These are phyloP conservation scores for Alternaria burnsii DNA, from an alignment of 2,329 filamentous ascomycete genomes.

Conservation along the genomic window DNA sequence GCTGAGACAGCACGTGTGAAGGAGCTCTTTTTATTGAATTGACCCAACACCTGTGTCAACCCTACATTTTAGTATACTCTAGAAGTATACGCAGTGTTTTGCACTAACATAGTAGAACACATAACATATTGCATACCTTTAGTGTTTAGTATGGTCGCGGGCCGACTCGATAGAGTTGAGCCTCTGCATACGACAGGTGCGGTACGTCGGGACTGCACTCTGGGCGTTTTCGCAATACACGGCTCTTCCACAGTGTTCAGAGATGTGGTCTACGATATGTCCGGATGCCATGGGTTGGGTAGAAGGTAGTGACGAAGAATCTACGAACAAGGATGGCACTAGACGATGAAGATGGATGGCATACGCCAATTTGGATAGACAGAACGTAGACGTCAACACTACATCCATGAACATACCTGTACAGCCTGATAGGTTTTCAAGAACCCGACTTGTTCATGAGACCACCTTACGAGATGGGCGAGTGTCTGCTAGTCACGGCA, in stretches of 20 bases:
- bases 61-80: too few relatives aligned
- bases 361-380: not conserved
- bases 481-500: not conserved
- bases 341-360: not conserved
- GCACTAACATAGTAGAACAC: too few relatives aligned
- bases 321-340: not conserved
- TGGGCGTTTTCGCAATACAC: not conserved
- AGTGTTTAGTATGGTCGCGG: too few relatives aligned
- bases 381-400: not conserved
- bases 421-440: not conserved
- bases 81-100: too few relatives aligned
- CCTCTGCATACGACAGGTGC: not conserved
- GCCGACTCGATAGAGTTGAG: too few relatives aligned
- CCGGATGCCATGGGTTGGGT: not conserved
- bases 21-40: not conserved
- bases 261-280: not conserved
- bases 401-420: not conserved
- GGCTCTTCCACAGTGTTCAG: not conserved
- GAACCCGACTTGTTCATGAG: not conserved
- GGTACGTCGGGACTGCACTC: not conserved
- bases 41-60: too few relatives aligned
- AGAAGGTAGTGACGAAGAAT: not conserved
- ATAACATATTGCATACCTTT: too few relatives aligned
- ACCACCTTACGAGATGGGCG: not conserved
- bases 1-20: not conserved